Evolutionary conservation across 768 basidiomycete species (phyloP).

Genomic region (Stropharia rugosoannulata): DNA sequence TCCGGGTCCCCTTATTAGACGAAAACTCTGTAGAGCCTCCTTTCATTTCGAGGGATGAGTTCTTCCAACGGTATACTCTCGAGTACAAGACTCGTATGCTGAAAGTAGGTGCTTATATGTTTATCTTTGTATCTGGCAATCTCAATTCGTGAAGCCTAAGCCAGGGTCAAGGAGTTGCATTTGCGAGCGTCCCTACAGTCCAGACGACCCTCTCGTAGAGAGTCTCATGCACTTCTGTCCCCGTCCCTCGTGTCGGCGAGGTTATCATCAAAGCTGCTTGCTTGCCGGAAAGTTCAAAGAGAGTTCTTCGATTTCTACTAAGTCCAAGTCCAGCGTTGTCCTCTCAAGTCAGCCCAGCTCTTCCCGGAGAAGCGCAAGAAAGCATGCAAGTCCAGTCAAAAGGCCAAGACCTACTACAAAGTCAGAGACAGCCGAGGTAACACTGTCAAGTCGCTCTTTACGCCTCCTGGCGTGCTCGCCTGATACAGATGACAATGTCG

Average conservation of each 20-base stretch:
- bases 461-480: slow-evolving; percentile 39
- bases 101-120: slow-evolving; percentile 23
- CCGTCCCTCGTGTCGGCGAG: slow-evolving; percentile 42
- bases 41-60: slow-evolving; percentile 37
- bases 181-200: slow-evolving; percentile 47
- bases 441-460: slow-evolving; percentile 11
- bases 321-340: neutral
- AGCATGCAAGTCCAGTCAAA: slow-evolving; percentile 9
- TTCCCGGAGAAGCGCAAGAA: slow-evolving; percentile 9
- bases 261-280: slow-evolving; percentile 52
- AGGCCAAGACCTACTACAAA: neutral
- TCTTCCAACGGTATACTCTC: slow-evolving; percentile 49
- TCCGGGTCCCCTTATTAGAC: slow-evolving; percentile 31
- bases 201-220: slow-evolving; percentile 27
- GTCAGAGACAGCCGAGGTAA: neutral
- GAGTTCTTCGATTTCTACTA: neutral
- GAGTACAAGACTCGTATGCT: slow-evolving; percentile 32
- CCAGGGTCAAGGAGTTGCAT: slow-evolving; percentile 37
- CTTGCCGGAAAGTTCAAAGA: slow-evolving; percentile 24
- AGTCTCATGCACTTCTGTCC: slow-evolving; percentile 58
- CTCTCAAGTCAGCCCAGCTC: neutral
- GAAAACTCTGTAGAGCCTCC: slow-evolving; percentile 38
- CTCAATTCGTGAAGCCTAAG: slow-evolving; percentile 35
- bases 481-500: slow-evolving; percentile 25
- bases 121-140: neutral